Percentiles rank a stretch among this genome's conserved stretches.
Evolutionary conservation across 345 rosid genomes (phyloP).

Genomic region (Corymbia maculata): DNA sequence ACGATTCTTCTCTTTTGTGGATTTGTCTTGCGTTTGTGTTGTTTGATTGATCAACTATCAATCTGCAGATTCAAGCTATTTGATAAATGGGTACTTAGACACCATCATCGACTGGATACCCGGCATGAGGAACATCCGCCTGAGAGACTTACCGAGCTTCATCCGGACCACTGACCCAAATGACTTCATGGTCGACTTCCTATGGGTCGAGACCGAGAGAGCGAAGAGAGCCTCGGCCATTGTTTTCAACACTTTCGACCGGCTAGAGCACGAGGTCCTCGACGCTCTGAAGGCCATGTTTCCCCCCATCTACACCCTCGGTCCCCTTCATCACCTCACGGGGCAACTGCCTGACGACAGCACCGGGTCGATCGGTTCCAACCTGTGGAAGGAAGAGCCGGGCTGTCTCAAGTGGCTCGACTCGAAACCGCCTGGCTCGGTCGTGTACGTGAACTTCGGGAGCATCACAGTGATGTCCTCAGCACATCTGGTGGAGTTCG

Average conservation of each 20-base stretch:
- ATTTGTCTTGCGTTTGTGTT: not conserved
- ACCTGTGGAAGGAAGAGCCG: conserved; percentile 17
- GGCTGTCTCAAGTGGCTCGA: conserved; percentile 18
- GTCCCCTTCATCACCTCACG: not conserved
- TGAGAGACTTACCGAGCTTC: not conserved
- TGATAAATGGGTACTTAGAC: not conserved
- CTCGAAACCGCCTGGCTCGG: conserved; percentile 3
- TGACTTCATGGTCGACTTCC: not conserved
- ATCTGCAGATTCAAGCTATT: not conserved
- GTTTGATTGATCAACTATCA: not conserved
- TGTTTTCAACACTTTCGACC: not conserved
- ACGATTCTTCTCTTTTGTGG: not conserved
- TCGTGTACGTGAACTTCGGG: conserved; percentile 1
- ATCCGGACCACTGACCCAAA: not conserved
- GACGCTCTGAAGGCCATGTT: not conserved
- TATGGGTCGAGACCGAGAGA: not conserved
- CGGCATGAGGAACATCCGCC: not conserved
- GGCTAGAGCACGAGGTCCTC: not conserved
- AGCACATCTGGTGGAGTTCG: conserved; percentile 13
- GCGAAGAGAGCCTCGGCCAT: not conserved
- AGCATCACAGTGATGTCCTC: conserved; percentile 10
- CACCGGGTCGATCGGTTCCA: not conserved
- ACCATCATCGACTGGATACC: not conserved
- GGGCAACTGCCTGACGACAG: not conserved
- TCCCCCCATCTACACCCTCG: not conserved